Percentiles rank a stretch among this genome's conserved stretches.
phyloP scores from a whole-genome alignment of 2,329 filamentous ascomycete genomes.

The Saccharata proteae region DNA sequence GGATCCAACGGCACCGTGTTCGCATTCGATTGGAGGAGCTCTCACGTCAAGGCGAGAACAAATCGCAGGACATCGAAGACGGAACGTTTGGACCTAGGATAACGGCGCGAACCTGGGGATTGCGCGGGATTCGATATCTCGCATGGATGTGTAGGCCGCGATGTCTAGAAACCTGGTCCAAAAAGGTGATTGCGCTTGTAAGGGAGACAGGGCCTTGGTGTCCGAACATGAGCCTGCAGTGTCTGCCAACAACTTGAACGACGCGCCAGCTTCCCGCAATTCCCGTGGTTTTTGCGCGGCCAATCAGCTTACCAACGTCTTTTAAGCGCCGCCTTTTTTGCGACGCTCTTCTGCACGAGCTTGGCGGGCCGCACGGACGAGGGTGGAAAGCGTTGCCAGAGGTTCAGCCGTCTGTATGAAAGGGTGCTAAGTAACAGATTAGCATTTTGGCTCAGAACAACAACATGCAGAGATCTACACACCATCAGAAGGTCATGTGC shows the following conservation, averaged over 20 bases:
- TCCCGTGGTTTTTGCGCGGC: conserved; percentile 1
- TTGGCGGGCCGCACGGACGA: conserved; percentile 75
- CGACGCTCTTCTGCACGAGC: conserved; percentile 66
- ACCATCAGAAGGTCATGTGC: conserved; percentile 89
- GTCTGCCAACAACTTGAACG: too few species aligned
- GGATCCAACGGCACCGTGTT: too few species aligned
- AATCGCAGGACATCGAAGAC: too few species aligned
- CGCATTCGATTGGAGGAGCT: too few species aligned
- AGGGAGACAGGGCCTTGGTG: conserved; percentile 3
- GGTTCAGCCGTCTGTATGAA: conserved; percentile 42
- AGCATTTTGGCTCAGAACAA: neutral
- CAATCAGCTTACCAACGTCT: neutral
- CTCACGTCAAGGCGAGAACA: too few species aligned
- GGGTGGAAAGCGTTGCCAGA: conserved; percentile 61
- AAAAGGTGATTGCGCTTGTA: conserved; percentile 4
- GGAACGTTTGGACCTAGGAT: too few species aligned
- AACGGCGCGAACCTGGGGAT: too few species aligned
- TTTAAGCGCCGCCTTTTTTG: conserved; percentile 31
- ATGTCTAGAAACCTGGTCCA: conserved; percentile 5
- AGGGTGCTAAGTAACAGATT: conserved; percentile 21
- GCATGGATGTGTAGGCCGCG: too few species aligned
- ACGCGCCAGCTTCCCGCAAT: conserved; percentile 5
- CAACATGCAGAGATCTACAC: conserved; percentile 32
- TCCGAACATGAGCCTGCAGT: too few species aligned
- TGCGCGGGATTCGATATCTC: too few species aligned